These are phyloP conservation scores for Nepenthes alata DNA, from an alignment of 179 eudicot genomes.

Conservation along the genomic window DNA sequence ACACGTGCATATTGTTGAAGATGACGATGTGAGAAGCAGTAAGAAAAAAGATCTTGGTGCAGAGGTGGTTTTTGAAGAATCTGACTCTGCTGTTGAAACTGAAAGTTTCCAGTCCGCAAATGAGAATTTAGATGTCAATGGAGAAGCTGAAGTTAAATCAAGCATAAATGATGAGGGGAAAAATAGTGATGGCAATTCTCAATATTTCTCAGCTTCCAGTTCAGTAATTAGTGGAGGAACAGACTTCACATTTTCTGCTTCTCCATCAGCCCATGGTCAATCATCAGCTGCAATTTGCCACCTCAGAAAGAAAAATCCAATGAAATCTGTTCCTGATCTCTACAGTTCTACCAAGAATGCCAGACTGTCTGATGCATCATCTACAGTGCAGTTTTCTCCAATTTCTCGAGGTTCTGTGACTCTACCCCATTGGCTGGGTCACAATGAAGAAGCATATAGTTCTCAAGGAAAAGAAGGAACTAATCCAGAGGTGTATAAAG, in stretches of 20 bases:
- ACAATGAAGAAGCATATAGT: constrained; percentile 21
- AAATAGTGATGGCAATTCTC: constrained; percentile 15
- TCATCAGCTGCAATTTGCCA: constrained; percentile 32
- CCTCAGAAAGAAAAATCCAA: constrained; percentile 50
- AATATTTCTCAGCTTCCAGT: constrained; percentile 37
- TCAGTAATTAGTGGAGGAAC: constrained; percentile 26
- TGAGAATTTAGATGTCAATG: constrained; percentile 25
- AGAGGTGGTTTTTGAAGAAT: constrained; percentile 27
- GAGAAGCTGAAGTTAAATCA: constrained; percentile 24
- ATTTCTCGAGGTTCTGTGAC: constrained; percentile 27
- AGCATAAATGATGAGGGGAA: constrained; percentile 14
- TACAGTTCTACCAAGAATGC: constrained; percentile 14
- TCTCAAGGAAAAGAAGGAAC: constrained; percentile 16
- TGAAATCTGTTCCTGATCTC: constrained; percentile 47
- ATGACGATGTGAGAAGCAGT: constrained; percentile 13
- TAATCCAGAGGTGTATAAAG: constrained; percentile 14
- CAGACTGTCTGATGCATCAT: constrained; percentile 22
- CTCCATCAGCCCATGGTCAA: constrained; percentile 39
- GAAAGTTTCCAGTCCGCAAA: constrained; percentile 60
- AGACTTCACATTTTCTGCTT: constrained; percentile 35
- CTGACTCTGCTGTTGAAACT: constrained; percentile 39
- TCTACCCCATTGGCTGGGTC: constrained; percentile 24
- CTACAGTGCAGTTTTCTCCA: constrained; percentile 38
- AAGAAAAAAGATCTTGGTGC: constrained; percentile 13
- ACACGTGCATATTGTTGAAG: constrained; percentile 22